Evolutionary conservation across 495 filamentous ascomycete species (phyloP), one percentile per base, ranked within the genome.

Genomic region (Lasiosphaeria miniovina): DNA sequence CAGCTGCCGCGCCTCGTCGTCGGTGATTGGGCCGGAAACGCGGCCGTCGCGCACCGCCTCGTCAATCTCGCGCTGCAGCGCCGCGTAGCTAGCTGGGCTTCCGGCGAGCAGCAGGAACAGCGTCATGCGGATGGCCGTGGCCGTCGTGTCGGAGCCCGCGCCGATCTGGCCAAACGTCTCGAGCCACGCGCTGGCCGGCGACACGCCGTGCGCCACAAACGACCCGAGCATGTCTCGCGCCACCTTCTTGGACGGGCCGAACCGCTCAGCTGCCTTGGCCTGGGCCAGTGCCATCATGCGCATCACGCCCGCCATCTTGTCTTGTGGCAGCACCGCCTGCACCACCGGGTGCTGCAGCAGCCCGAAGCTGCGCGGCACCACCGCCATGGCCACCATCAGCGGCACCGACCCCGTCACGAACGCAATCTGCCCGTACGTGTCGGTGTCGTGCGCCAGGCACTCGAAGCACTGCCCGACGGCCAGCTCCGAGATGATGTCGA

Each of bases 101-200:
- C 68, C 69, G 24, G 24, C 24, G n/a, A 86, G 65, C 36, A 88
- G 66, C 57, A 82, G 80, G 45, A 77, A 68, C 56, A 88, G 70
- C 40, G 84, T 73, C 6, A 74, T 77, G 52, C 79, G 76, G 60
- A 88, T 80, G 7, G 81, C 76, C 8, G 83, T 85, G 1, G 83
- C 81, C 0, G 84, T 86, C 5, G 86, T 88, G 60, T 90, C 87
- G 0, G 84, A 80, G 5, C 85, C 86, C 0, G 87, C 86, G 2
- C 84, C 69, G 35, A 75, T 75, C 67, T 78, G 75, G 12, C 77
- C 65, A 6, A 78, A 59, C 33, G 70, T 72, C 59, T 81, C 54
- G 73, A 70, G 17, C 59, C 69, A 65, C 49, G 61, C 68, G 49
- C 72, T 64, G 60, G 49, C 59, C 17, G 59, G 61, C 4, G 62